Evolutionary conservation across 345 rosid genomes (phyloP).

Genomic region (Pelargonium nanum): DNA sequence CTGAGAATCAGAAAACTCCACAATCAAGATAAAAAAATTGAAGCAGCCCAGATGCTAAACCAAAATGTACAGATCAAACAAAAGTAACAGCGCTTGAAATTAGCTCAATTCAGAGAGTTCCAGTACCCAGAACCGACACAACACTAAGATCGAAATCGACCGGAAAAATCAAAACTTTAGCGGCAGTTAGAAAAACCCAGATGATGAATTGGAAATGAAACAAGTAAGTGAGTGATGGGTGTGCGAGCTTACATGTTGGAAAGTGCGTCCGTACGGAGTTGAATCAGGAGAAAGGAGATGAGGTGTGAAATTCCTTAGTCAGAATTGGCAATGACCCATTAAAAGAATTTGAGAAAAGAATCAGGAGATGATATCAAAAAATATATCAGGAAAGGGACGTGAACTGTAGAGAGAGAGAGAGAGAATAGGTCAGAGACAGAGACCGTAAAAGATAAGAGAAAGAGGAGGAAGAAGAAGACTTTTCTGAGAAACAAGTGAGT

Average conservation of each 20-base stretch:
- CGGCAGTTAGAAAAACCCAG: background rate
- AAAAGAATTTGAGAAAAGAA: no score
- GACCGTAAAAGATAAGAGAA: background rate
- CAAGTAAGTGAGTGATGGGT: background rate
- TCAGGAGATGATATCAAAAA: no score
- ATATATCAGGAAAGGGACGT: no score
- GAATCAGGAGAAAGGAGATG: background rate
- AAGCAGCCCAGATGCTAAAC: slow-evolving; percentile 7
- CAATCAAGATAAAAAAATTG: background rate
- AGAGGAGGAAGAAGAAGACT: background rate
- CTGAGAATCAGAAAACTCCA: background rate
- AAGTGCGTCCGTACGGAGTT: no score
- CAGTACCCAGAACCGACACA: background rate
- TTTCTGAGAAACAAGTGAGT: background rate
- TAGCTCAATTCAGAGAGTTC: background rate
- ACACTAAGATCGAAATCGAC: no score
- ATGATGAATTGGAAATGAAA: background rate
- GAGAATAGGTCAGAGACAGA: background rate
- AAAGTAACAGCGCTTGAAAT: background rate
- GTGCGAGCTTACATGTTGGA: no score
- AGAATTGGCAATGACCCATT: no score
- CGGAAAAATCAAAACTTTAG: no score
- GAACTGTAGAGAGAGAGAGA: background rate
- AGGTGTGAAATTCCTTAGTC: no score
- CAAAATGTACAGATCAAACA: slow-evolving; percentile 1